Evolutionary conservation across 768 basidiomycete species (phyloP).

Genomic region (Leucocoprinus leucothites): DNA sequence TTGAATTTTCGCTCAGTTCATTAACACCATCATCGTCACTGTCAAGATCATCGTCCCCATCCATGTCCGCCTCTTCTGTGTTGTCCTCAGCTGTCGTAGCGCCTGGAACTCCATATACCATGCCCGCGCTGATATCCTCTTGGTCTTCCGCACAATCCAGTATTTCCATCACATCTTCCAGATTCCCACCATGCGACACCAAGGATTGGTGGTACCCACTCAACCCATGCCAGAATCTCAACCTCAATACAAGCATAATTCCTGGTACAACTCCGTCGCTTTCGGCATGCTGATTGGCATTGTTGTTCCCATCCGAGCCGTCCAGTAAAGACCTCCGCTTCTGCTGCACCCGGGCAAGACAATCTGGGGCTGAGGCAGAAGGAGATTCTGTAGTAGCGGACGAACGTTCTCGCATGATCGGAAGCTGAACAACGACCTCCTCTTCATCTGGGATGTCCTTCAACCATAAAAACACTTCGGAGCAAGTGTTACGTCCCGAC

Average conservation of each 20-base stretch:
- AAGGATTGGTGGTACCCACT: slow-evolving; percentile 38
- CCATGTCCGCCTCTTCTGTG: slow-evolving; percentile 12
- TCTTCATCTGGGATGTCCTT: slow-evolving; percentile 39
- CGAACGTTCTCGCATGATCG: slow-evolving; percentile 16
- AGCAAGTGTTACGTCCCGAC: slow-evolving; percentile 32
- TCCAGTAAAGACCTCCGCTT: too few species aligned
- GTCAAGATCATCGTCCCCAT: slow-evolving; percentile 15
- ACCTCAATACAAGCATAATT: slow-evolving; percentile 26
- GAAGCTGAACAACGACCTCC: slow-evolving; percentile 25
- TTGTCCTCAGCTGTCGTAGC: slow-evolving; percentile 19
- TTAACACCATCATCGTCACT: neutral
- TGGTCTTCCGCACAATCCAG: slow-evolving; percentile 38
- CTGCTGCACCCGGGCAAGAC: neutral
- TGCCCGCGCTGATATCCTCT: slow-evolving; percentile 24
- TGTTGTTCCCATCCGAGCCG: neutral
- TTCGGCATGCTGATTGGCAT: neutral
- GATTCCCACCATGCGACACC: slow-evolving; percentile 30
- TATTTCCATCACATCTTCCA: slow-evolving; percentile 40
- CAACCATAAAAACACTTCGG: slow-evolving; percentile 39
- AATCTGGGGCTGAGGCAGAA: neutral
- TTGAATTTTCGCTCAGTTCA: too few species aligned
- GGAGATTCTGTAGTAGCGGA: neutral
- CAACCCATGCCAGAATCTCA: slow-evolving; percentile 38
- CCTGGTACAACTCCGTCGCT: slow-evolving; percentile 19
- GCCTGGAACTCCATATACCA: too few species aligned